Evolutionary conservation across 2,329 filamentous ascomycete species (phyloP).

Genomic region (Trichoderma asperellum): DNA sequence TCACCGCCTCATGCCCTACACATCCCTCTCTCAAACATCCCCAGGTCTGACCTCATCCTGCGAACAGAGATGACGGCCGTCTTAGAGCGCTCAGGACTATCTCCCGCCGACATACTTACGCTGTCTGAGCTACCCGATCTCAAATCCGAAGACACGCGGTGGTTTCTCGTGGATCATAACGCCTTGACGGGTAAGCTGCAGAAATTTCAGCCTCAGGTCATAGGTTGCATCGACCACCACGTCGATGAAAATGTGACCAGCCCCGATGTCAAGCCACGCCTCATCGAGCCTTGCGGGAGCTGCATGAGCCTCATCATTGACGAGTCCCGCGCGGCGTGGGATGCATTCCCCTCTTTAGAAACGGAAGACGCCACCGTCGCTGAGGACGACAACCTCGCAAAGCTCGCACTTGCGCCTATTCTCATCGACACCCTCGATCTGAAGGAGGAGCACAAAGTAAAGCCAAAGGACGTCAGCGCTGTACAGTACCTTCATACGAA

Average conservation of each 20-base stretch:
- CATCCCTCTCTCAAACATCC: conserved; percentile 74
- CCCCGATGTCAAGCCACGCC: conserved; percentile 54
- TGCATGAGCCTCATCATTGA: conserved; percentile 72
- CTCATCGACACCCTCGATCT: conserved; percentile 75
- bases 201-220: conserved; percentile 57
- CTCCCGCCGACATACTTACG: conserved; percentile 66
- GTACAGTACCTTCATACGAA: conserved; percentile 61
- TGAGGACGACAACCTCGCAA: conserved; percentile 64
- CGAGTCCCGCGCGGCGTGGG: conserved; percentile 62
- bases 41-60: conserved; percentile 68
- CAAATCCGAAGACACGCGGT: conserved; percentile 60
- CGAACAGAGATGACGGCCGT: conserved; percentile 73
- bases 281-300: conserved; percentile 70
- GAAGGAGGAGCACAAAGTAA: conserved; percentile 65
- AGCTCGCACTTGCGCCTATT: conserved; percentile 70
- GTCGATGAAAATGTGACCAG: conserved; percentile 67
- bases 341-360: conserved; percentile 46
- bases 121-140: conserved; percentile 56
- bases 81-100: conserved; percentile 62
- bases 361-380: conserved; percentile 36
- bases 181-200: conserved; percentile 64
- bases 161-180: conserved; percentile 83
- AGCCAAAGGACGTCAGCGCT: conserved; percentile 61
- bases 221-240: conserved; percentile 78
- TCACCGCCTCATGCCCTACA: conserved; percentile 59